phyloP scores from a whole-genome alignment of 1,139 yeast species.

The Chernovozyma aurita region DNA sequence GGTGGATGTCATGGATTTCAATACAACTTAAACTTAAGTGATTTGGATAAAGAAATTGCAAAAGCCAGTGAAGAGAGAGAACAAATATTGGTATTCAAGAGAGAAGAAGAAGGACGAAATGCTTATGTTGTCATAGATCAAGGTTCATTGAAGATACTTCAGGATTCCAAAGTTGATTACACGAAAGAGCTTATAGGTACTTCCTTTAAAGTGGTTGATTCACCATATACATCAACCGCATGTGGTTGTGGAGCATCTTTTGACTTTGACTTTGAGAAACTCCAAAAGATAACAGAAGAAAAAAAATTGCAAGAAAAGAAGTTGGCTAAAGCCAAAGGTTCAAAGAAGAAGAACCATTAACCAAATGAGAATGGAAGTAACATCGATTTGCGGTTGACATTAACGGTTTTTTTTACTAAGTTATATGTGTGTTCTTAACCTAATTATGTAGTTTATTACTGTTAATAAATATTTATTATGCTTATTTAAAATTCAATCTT shows the following conservation, averaged over 20 bases:
- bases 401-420: too few species aligned
- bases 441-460: too few species aligned
- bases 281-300: constrained; percentile 20
- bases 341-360: too few species aligned
- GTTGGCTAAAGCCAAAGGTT: too few species aligned
- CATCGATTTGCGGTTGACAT: too few species aligned
- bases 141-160: constrained; percentile 71
- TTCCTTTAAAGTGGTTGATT: constrained; percentile 85
- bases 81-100: constrained; percentile 52
- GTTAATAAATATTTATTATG: too few species aligned
- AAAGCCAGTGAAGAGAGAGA: constrained; percentile 35
- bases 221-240: constrained; percentile 84
- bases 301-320: constrained; percentile 2
- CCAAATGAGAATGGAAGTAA: too few species aligned
- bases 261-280: constrained; percentile 74
- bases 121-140: constrained; percentile 78
- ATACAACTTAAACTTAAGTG: constrained; percentile 66
- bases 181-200: constrained; percentile 93
- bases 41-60: constrained; percentile 37
- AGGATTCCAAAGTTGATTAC: constrained; percentile 85
- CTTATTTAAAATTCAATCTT: too few species aligned
- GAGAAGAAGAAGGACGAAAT: constrained; percentile 30
- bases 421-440: too few species aligned
- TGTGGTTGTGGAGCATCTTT: constrained; percentile 98
- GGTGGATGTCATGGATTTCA: constrained; percentile 99